Conservation (phyloP, 345 rosid species). For the Hypericum perforatum region DNA sequence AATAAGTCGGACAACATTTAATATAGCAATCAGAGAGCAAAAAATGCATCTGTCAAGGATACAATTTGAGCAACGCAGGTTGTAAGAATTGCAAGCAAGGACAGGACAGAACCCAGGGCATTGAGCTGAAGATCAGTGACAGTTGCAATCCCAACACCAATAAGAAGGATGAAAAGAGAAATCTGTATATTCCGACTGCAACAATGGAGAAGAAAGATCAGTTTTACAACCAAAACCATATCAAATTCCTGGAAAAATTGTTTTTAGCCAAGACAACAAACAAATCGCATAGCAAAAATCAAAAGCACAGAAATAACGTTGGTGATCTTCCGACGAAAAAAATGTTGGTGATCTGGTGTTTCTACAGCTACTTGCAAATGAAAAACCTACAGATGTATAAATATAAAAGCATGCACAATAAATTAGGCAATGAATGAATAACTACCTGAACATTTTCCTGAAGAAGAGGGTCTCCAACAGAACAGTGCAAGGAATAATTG, state of each 20-base stretch:
- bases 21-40: slow-evolving; percentile 9
- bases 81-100: slow-evolving; percentile 85
- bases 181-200: slow-evolving; percentile 86
- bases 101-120: slow-evolving; percentile 81
- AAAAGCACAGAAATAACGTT: too few relatives aligned
- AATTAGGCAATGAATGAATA: slow-evolving; percentile 9
- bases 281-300: too few relatives aligned
- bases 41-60: slow-evolving; percentile 40
- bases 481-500: slow-evolving; percentile 97
- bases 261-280: too few relatives aligned
- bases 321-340: too few relatives aligned
- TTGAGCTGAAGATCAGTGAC: slow-evolving; percentile 99
- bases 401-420: background rate
- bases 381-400: too few relatives aligned
- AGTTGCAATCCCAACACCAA: slow-evolving; percentile 99
- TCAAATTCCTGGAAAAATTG: too few relatives aligned
- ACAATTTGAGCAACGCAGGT: slow-evolving; percentile 99
- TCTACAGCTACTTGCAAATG: too few relatives aligned
- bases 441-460: slow-evolving; percentile 90
- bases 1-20: background rate
- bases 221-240: background rate
- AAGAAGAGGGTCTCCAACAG: slow-evolving; percentile 97
- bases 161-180: slow-evolving; percentile 72
- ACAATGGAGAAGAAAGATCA: slow-evolving; percentile 10
- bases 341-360: too few relatives aligned